Base-by-base conservation (phyloP, 257 asterid species). In the Euphrasia confusa region DNA sequence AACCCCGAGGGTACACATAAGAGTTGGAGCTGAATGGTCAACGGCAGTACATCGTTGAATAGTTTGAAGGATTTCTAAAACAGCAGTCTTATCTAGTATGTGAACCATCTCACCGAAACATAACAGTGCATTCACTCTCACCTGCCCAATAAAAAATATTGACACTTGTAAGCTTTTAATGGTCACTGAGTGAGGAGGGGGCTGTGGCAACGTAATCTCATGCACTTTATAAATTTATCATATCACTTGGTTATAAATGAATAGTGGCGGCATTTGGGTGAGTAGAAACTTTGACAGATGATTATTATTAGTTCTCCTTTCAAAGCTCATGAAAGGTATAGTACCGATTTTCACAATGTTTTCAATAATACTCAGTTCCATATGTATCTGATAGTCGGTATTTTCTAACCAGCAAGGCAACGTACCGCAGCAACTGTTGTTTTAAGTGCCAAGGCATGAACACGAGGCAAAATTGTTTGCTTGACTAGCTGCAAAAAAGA, bases 361-460 rank as follows among this genome's bases (percentile, higher is more conserved):
- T 13, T 14, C 44, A 66, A 58, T 18, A 54, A 62, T 24, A 69
- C 44, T 6, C 39, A 65, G 56, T 58, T 48, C 18, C 10, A 26
- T 26, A 78, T 54, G 27, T 61, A 58, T 30, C 30, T 17, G 47
- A 28, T 52, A 53, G 52, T 42, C 11, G 59, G 68, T 54, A 75
- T 24, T 18, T 21, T 39, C 30, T 37, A 68, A 65, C 30, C 54
- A 80, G 55, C 54, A 65, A 54, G 71, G 65, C 55, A 49, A 83
- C 95, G 6, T 89, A 93, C 99, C 66, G 95, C 99, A 62, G 99
- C 99, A 72, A 93, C 97, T 37, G 99, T 93, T 63, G 99, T 93
- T 82, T 81, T 89, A 67, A 93, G 92, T 62, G 99, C 96, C 85
- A 89, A 75, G 59, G 92, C 97, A 78, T 93, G 97, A 72, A 93